A percentile compares a stretch with the other conserved stretches of the same genome.
Evolutionary conservation across 257 asterid genomes (phyloP).

Genomic region (Scutellaria baicalensis): DNA sequence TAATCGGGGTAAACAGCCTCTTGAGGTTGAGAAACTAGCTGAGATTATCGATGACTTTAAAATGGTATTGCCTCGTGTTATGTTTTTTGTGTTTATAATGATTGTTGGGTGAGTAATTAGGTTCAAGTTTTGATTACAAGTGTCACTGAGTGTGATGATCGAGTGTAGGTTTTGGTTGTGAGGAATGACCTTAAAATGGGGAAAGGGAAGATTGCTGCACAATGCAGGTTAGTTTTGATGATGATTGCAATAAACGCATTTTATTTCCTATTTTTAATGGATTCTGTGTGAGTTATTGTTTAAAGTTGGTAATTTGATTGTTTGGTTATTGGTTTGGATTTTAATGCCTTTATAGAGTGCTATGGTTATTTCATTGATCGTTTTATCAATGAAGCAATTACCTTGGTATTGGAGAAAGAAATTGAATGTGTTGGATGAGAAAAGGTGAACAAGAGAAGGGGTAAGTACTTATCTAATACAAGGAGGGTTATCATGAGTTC

Average conservation of each 20-base stretch:
- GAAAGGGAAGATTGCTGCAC: slow-evolving; percentile 98
- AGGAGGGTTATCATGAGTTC: neutral
- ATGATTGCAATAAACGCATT: neutral
- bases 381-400: neutral
- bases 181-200: slow-evolving; percentile 99
- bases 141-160: slow-evolving; percentile 11
- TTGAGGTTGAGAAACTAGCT: slow-evolving; percentile 75
- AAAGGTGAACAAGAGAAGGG: neutral
- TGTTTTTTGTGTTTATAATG: neutral
- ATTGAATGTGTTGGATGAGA: neutral
- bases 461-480: neutral
- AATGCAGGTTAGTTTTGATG: slow-evolving; percentile 65
- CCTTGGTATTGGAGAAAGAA: neutral
- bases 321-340: neutral
- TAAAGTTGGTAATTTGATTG: neutral
- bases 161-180: slow-evolving; percentile 86
- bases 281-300: neutral
- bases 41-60: slow-evolving; percentile 85
- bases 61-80: slow-evolving; percentile 45
- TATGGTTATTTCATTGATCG: neutral
- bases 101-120: neutral
- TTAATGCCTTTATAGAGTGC: neutral
- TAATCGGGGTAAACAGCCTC: slow-evolving; percentile 39
- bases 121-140: neutral
- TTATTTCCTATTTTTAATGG: neutral